Evolutionary conservation across 2,329 filamentous ascomycete species (phyloP).

Genomic region (Epichloe baconii): DNA sequence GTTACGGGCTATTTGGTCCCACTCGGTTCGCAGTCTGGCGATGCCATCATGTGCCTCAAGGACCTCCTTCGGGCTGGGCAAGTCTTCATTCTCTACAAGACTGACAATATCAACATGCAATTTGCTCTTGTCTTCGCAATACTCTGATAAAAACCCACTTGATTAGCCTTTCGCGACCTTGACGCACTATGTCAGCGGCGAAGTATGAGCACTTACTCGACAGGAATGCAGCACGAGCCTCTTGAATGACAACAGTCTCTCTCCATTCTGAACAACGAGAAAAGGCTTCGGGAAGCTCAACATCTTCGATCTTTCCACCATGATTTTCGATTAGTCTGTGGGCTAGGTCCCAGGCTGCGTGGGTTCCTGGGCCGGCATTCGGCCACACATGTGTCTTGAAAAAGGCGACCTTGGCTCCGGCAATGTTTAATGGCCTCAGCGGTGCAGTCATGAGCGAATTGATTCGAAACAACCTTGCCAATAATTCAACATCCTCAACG

Average conservation of each 20-base stretch:
- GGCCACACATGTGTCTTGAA: conserved; percentile 40
- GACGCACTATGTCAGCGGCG: not conserved
- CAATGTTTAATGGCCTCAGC: conserved; percentile 19
- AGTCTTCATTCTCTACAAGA: conserved; percentile 36
- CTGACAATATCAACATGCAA: conserved; percentile 30
- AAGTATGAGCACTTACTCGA: conserved; percentile 4
- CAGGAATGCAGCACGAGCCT: conserved; percentile 8
- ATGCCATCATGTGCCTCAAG: conserved; percentile 40
- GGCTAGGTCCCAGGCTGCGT: conserved; percentile 27
- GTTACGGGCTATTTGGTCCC: conserved; percentile 35
- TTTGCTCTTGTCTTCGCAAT: conserved; percentile 31
- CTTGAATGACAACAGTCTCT: conserved; percentile 4
- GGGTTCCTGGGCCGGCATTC: conserved; percentile 30
- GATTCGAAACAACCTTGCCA: conserved; percentile 41
- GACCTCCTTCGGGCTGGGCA: conserved; percentile 31
- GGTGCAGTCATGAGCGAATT: conserved; percentile 29
- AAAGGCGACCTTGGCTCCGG: conserved; percentile 40
- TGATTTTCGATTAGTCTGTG: conserved; percentile 25
- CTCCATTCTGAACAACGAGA: conserved; percentile 35
- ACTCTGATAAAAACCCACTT: conserved; percentile 37
- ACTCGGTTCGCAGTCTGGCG: conserved; percentile 37
- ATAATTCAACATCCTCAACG: conserved; percentile 42
- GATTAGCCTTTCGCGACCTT: not conserved
- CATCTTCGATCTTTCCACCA: conserved; percentile 43
- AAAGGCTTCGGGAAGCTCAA: conserved; percentile 38